Percentiles rank a stretch among this genome's conserved stretches.
phyloP scores from a whole-genome alignment of 1,139 yeast genomes.

The Magnusiomyces fungicola region DNA sequence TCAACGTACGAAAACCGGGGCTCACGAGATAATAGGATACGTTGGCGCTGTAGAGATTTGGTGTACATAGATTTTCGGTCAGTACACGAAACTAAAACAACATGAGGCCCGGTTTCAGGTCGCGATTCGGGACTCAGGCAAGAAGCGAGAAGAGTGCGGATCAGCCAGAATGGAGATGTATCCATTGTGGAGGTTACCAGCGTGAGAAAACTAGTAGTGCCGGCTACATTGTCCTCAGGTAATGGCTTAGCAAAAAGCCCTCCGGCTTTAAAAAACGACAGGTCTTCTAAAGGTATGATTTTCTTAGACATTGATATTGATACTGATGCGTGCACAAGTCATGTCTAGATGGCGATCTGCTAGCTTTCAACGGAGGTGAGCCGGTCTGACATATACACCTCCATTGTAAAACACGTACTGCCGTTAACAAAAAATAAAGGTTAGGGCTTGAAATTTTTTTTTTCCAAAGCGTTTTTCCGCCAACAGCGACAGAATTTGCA shows the following conservation, averaged over 20 bases:
- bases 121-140: background rate
- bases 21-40: background rate
- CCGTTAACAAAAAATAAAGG: too few species aligned
- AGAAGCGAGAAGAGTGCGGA: constrained; percentile 1
- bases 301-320: constrained; percentile 2
- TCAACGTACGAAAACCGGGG: constrained; percentile 1
- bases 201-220: background rate
- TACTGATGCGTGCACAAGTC: too few species aligned
- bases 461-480: too few species aligned
- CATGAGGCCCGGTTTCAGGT: background rate
- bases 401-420: too few species aligned
- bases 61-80: background rate
- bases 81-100: constrained; percentile 1
- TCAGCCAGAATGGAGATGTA: constrained; percentile 3
- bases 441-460: too few species aligned
- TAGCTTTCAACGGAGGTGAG: too few species aligned
- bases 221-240: background rate
- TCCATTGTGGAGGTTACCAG: constrained; percentile 1
- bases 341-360: too few species aligned
- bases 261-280: background rate
- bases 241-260: constrained; percentile 1
- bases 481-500: background rate
- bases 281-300: constrained; percentile 2
- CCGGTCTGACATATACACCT: too few species aligned
- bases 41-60: constrained; percentile 1